Evolutionary conservation across 805 yeast genomes (phyloP), one percentile per base, ranked within the genome.

Genomic region (Torulaspora franciscae): DNA sequence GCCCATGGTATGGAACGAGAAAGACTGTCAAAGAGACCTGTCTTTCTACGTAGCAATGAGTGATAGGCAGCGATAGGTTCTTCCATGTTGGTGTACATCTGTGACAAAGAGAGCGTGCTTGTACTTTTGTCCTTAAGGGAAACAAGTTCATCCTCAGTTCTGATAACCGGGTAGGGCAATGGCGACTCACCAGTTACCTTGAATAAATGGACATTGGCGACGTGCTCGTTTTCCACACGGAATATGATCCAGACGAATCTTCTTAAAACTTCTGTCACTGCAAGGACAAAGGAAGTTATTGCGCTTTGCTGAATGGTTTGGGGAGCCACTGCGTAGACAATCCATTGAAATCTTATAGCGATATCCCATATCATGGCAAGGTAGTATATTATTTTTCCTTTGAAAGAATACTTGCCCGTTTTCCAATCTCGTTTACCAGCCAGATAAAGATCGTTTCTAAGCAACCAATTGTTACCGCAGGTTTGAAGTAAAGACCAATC

Each of bases 151-250:
- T 51, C 33, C 45, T 29, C 19, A 43, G 34, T 3, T 42, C 36
- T 25, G 45, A 26, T 14, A 43, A 33, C 37, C 15, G 80, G 77
- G 51, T 88, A 91, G 0, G 99, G 99, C 43, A 91, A 67, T 2
- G 91, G 86, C 7, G 87, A 70, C 49, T 91, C 96, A 46, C 95
- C 79, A 7, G 95, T 82, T 0, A 97, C 98, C 51, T 95, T 75
- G 65, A 82, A 85, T 35, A 88, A 68, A 44, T 80, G 80, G 8
- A 89, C 95, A 61, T 91, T 91, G 0, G 97, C 81, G 37, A 90
- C 83, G 64, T 93, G 99, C 65, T 93, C 98, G 65, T 93, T 93
- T 56, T 93, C 99, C 76, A 93, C 84, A 68, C 99, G 81, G 70
- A 93, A 83, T 39, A 85, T 77, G 6, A 88, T 73, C 99, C 99